Evolutionary conservation across 495 filamentous ascomycete genomes (phyloP).

Genomic region (Baudoinia panamericana): DNA sequence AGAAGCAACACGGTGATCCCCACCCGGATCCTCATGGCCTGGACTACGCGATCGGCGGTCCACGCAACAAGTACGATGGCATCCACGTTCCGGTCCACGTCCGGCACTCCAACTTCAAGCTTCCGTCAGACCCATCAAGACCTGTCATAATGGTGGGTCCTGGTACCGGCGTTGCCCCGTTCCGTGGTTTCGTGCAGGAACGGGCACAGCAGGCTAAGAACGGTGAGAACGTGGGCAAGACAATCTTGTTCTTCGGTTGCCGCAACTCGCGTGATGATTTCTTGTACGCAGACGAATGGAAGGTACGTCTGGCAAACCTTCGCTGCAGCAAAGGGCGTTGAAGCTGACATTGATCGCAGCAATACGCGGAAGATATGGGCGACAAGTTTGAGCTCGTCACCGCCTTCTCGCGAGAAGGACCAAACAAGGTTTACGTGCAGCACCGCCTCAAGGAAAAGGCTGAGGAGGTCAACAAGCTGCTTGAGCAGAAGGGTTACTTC

Average conservation of each 20-base stretch:
- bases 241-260: constrained; percentile 90
- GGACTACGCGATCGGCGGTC: constrained; percentile 78
- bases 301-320: constrained; percentile 48
- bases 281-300: constrained; percentile 81
- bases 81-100: constrained; percentile 93
- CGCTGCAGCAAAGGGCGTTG: not conserved
- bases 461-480: constrained; percentile 72
- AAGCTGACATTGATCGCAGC: constrained; percentile 36
- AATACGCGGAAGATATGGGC: constrained; percentile 67
- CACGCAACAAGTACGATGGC: constrained; percentile 93
- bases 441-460: constrained; percentile 76
- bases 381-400: constrained; percentile 77
- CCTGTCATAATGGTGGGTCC: constrained; percentile 94
- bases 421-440: constrained; percentile 93
- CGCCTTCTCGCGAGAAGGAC: constrained; percentile 79
- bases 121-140: constrained; percentile 87
- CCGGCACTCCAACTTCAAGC: constrained; percentile 97
- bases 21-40: constrained; percentile 74
- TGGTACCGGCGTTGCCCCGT: constrained; percentile 92
- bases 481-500: constrained; percentile 83
- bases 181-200: constrained; percentile 92
- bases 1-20: constrained; percentile 89
- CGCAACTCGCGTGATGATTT: constrained; percentile 76
- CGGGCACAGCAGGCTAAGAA: constrained; percentile 64
- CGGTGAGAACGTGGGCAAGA: constrained; percentile 78